Evolutionary conservation across 2,329 filamentous ascomycete genomes (phyloP), one percentile per base, ranked within the genome.

Genomic region (Tolypocladium tropicale): DNA sequence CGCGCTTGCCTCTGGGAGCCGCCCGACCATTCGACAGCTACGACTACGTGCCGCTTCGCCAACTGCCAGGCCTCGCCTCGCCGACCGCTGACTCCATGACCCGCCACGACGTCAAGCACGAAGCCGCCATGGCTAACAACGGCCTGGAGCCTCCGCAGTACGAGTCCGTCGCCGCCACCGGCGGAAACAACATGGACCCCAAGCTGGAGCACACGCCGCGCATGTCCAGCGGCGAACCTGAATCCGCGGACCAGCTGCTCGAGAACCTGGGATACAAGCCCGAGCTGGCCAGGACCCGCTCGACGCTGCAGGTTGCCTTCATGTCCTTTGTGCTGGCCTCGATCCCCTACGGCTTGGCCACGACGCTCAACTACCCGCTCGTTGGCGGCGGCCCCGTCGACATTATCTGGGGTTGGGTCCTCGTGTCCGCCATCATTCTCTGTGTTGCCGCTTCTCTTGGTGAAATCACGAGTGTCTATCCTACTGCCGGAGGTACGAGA

Each of bases 241-340:
- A 68, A 60, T 75, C 78, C 56, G 83, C 84, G 63, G 83, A 88
- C 67, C 76, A 85, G 67, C 67, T 85, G 55, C 77, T 88, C 62
- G 79, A 80, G 61, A 79, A 78, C 57, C 76, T 88, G 63, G 85
- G 85, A 58, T 88, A 88, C 75, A 82, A 81, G 68, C 76, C 83
- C 55, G 84, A 88, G 70, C 70, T 88, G 57, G 70, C 76, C 52
- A 81, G 85, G 57, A 86, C 79, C 64, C 79, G 85, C 55, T 87
- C 84, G 49, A 88, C 84, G 2, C 75, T 82, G 61, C 84, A 87
- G 69, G 84, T 88, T 54, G 83, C 84, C 62, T 88, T 88, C 77
- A 88, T 88, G 85, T 86, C 84, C 59, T 90, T 89, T 65, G 86
- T 89, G 62, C 79, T 90, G 55, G 85, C 86, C 52, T 85, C 86